Evolutionary conservation across 2,329 filamentous ascomycete species (phyloP).

Genomic region (Aspergillus pseudoterreus): DNA sequence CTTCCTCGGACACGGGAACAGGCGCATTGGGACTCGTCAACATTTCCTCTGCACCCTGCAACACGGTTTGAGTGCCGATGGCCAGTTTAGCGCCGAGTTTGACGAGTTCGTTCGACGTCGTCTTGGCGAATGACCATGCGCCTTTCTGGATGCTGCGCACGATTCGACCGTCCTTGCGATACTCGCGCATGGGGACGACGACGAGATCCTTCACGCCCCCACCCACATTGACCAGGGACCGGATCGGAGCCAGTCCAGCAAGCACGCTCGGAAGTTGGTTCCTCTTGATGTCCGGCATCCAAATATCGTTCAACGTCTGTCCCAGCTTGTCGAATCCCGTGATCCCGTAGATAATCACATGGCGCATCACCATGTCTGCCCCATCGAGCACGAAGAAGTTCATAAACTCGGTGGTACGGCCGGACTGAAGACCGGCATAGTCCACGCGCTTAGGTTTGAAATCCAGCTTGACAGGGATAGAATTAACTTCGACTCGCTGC

Average conservation of each 20-base stretch:
- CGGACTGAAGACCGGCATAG: conserved; percentile 86
- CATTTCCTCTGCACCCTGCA: conserved; percentile 83
- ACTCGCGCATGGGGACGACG: conserved; percentile 85
- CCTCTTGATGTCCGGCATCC: conserved; percentile 87
- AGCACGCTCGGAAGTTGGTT: conserved; percentile 88
- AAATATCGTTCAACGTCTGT: conserved; percentile 87
- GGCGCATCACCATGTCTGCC: conserved; percentile 78
- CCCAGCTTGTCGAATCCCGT: conserved; percentile 87
- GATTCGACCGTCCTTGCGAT: conserved; percentile 87
- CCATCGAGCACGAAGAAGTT: conserved; percentile 93
- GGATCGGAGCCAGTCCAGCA: conserved; percentile 83
- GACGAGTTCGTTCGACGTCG: conserved; percentile 89
- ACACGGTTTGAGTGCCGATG: conserved; percentile 88
- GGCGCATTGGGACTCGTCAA: conserved; percentile 43
- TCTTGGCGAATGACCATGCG: conserved; percentile 82
- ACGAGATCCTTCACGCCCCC: conserved; percentile 82
- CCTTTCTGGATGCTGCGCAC: conserved; percentile 91
- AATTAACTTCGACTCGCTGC: conserved; percentile 81
- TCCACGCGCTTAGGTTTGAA: conserved; percentile 99
- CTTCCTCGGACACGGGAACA: conserved; percentile 53
- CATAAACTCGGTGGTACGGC: conserved; percentile 96
- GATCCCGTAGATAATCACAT: conserved; percentile 89
- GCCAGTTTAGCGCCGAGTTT: conserved; percentile 91
- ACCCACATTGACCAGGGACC: conserved; percentile 85
- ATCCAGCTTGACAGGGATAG: conserved; percentile 80